Evolutionary conservation across 148 eudicot species (phyloP).

Genomic region (Camellia sinensis): DNA sequence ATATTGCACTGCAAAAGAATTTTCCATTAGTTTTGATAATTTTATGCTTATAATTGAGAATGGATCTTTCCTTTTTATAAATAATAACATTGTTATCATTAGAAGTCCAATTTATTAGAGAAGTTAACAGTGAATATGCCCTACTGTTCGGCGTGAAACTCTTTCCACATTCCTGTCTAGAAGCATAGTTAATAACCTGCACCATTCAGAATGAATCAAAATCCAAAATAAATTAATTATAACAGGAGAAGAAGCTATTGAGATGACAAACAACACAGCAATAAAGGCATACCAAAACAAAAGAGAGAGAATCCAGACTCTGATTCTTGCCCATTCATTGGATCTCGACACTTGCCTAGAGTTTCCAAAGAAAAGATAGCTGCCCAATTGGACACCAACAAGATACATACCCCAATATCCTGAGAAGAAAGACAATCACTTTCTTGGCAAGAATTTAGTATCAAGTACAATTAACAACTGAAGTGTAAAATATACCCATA

Average conservation of each 20-base stretch:
- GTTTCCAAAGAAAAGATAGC: slow-evolving; percentile 68
- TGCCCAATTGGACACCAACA: slow-evolving; percentile 73
- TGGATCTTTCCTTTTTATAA: neutral
- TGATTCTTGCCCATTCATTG: slow-evolving; percentile 43
- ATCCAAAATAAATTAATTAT: neutral
- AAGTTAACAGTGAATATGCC: neutral
- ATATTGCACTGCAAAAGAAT: slow-evolving; percentile 70
- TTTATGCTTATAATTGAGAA: neutral
- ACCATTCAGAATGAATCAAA: slow-evolving; percentile 5
- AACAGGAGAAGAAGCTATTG: slow-evolving; percentile 11
- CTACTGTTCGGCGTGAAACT: slow-evolving; percentile 86
- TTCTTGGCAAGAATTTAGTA: neutral
- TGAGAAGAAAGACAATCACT: slow-evolving; percentile 31
- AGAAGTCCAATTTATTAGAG: neutral
- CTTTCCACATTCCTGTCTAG: slow-evolving; percentile 68
- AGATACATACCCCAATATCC: slow-evolving; percentile 97
- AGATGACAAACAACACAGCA: neutral
- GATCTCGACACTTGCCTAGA: slow-evolving; percentile 30
- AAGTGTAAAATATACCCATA: neutral
- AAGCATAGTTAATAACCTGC: slow-evolving; percentile 68
- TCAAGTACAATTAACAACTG: neutral
- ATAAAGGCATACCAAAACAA: slow-evolving; percentile 57
- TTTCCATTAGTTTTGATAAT: neutral
- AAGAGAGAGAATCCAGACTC: slow-evolving; percentile 54
- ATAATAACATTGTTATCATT: neutral